Base-by-base conservation (phyloP, 1,284 basidiomycete genomes). In the Apiotrichum siamense region DNA sequence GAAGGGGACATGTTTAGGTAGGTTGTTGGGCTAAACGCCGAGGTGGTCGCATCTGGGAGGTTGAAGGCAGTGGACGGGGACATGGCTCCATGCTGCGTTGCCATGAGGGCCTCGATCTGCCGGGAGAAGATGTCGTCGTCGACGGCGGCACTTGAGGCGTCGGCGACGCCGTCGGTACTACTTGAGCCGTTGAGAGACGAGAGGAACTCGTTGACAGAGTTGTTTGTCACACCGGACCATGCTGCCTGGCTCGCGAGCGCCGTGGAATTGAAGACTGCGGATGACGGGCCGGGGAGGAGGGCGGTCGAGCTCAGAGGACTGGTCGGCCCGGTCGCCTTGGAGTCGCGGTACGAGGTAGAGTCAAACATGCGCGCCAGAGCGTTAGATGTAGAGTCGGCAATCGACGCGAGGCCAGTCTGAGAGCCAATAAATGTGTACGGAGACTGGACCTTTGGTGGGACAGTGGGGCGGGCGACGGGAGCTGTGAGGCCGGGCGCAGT, bases 1-100 rank as follows among this genome's bases (percentile, higher is more conserved):
- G 70, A 67, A 2, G 72, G 72, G 3, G 68, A 70, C 57, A 70
- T 69, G 61, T 70, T 71, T 56, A 74, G 65, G 52, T 72, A 73
- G 40, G 66, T 69, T 18, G 61, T 64, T 9, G 72, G 70, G 41
- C 64, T 67, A 53, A 73, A 70, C 12, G 52, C 54, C 15, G 40
- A 43, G 31, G 33, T 47, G n/a, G n/a, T n/a, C n/a, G n/a, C n/a
- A n/a, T n/a, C n/a, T n/a, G 33, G 42, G 9, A 63, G 32, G 47
- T 54, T 55, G 54, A 63, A 65, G 17, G 60, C 35, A 20, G 58
- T 54, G 4, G 57, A 55, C 17, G 62, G 64, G 13, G 61, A 60
- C 27, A 25, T 48, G 33, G 44, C 54, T 36, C 54, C 60, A 44
- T 43, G 47, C 25, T 51, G 50, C 25, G 57, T 52, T 25, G 51